Conservation (phyloP, 2,329 filamentous ascomycete genomes). For the Cladophialophora yegresii region DNA sequence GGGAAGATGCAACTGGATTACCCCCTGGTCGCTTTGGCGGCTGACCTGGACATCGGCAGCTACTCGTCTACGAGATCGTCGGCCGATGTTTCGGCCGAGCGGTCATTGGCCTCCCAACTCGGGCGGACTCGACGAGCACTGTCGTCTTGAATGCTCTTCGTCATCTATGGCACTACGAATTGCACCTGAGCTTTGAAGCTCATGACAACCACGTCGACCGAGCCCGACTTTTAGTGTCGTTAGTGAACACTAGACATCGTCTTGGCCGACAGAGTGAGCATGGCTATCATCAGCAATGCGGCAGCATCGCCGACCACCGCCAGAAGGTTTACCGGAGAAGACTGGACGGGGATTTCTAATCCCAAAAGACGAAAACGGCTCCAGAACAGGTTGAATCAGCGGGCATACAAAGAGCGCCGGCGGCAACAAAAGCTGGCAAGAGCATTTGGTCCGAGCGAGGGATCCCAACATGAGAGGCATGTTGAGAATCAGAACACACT, state of each 20-base stretch:
- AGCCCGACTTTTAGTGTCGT: neutral
- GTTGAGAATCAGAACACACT: neutral
- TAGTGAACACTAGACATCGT: neutral
- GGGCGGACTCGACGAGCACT: neutral
- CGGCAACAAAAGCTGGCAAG: neutral
- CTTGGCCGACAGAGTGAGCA: neutral
- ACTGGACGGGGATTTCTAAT: constrained; percentile 6
- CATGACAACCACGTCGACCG: neutral
- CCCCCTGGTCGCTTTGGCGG: constrained; percentile 1
- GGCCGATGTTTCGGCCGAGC: constrained; percentile 5
- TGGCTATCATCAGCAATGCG: neutral
- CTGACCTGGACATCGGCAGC: neutral
- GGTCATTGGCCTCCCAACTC: neutral
- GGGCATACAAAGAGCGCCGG: constrained; percentile 3
- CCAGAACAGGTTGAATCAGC: constrained; percentile 12
- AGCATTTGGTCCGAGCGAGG: neutral
- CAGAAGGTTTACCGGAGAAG: neutral
- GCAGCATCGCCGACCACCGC: neutral
- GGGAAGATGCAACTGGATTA: constrained; percentile 8
- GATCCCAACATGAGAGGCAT: neutral
- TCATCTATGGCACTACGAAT: neutral
- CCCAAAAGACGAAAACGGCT: constrained; percentile 4
- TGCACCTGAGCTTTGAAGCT: neutral
- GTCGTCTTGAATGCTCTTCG: neutral
- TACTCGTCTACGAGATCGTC: neutral